phyloP scores from a whole-genome alignment of 2,329 filamentous ascomycete genomes.

The Diplodia scrobiculata region DNA sequence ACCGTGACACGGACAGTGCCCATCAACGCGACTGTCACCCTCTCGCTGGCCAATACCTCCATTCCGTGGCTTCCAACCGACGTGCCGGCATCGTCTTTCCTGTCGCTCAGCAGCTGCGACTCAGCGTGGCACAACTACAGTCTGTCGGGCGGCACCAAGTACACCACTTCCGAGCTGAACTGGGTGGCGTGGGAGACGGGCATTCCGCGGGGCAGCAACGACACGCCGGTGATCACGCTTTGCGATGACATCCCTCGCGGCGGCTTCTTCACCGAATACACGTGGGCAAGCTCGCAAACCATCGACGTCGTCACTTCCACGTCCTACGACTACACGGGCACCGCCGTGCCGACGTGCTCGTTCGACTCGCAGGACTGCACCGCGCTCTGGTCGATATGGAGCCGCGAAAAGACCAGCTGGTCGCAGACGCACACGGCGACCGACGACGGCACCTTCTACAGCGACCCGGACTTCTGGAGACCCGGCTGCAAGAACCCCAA shows the following conservation, averaged over 20 bases:
- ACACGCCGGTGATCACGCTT: not conserved
- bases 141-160: not conserved
- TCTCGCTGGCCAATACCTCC: not conserved
- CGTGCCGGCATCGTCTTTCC: not conserved
- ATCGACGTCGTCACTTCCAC: not conserved
- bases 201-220: not conserved
- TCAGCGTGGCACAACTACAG: not conserved
- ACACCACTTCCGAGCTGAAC: not conserved
- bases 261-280: not conserved
- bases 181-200: not conserved
- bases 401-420: not conserved
- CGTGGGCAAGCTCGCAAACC: not conserved
- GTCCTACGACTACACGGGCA: not conserved
- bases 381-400: not conserved
- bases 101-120: slow-evolving; percentile 7
- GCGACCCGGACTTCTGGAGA: not conserved
- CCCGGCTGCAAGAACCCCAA: not conserved
- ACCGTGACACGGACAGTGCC: not conserved
- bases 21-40: not conserved
- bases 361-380: not conserved
- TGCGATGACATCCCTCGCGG: slow-evolving; percentile 13
- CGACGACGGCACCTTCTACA: not conserved
- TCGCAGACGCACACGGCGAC: not conserved
- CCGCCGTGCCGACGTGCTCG: not conserved
- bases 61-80: not conserved